phyloP scores from a whole-genome alignment of 2,329 filamentous ascomycete genomes.

The Pestalotiopsis fici region DNA sequence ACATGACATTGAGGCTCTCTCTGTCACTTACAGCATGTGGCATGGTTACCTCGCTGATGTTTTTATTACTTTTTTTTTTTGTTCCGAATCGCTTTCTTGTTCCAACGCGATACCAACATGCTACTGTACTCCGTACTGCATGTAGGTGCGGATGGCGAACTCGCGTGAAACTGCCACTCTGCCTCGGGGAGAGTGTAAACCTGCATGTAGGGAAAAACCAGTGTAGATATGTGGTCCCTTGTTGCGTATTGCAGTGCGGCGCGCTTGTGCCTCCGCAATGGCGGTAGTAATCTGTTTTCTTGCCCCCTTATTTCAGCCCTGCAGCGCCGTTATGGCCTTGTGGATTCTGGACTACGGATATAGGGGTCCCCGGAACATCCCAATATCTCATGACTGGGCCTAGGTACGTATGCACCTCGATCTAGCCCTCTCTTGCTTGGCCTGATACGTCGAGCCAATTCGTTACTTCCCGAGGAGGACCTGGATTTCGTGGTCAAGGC shows the following conservation, averaged over 20 bases:
- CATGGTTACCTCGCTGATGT: neutral
- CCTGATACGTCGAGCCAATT: too few species aligned
- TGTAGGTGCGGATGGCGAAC: neutral
- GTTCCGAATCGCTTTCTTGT: neutral
- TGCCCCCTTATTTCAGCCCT: conserved; percentile 25
- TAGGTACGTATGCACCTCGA: too few species aligned
- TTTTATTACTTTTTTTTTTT: neutral
- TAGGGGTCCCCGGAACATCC: neutral
- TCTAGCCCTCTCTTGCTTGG: too few species aligned
- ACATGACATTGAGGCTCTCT: conserved; percentile 12
- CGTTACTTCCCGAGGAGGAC: too few species aligned
- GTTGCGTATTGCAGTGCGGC: neutral
- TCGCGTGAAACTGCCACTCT: neutral
- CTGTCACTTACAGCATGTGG: neutral
- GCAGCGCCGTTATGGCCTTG: conserved; percentile 12
- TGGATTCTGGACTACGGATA: neutral
- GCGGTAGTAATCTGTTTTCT: neutral
- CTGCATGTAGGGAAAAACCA: neutral
- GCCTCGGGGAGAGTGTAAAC: neutral
- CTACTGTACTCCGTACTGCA: neutral
- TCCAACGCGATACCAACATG: neutral
- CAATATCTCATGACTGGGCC: neutral
- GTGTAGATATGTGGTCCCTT: neutral
- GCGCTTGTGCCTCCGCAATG: neutral
- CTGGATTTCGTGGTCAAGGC: too few species aligned